These are phyloP conservation scores for Alternaria gansuensis DNA, from an alignment of 2,329 filamentous ascomycete species.

Conservation along the genomic window DNA sequence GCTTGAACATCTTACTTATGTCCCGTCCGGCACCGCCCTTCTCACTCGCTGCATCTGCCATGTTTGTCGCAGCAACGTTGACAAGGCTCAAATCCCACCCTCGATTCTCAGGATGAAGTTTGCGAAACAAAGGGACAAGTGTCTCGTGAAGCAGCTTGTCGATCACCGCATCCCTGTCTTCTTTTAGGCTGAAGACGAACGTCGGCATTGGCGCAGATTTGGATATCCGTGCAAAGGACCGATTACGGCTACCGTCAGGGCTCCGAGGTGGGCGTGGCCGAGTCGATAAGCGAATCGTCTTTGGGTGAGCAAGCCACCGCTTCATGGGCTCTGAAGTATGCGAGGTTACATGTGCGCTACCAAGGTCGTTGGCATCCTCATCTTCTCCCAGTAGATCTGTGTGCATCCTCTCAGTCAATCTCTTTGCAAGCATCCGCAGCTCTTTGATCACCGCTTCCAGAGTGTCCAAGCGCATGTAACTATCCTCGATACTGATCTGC, in stretches of 20 bases:
- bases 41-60: conserved; percentile 64
- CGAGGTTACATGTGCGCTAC: neutral
- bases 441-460: conserved; percentile 72
- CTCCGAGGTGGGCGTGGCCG: conserved; percentile 67
- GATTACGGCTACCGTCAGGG: conserved; percentile 63
- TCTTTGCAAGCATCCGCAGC: conserved; percentile 71
- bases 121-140: conserved; percentile 76
- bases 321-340: conserved; percentile 22
- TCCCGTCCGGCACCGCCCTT: conserved; percentile 68
- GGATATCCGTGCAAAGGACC: conserved; percentile 75
- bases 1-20: conserved; percentile 83
- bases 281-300: conserved; percentile 81
- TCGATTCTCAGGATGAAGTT: conserved; percentile 72
- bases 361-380: conserved; percentile 37
- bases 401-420: conserved; percentile 80
- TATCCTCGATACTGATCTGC: conserved; percentile 95
- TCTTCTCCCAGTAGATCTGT: conserved; percentile 73
- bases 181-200: conserved; percentile 73
- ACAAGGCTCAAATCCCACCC: conserved; percentile 84
- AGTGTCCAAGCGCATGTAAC: conserved; percentile 76
- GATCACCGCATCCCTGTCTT: conserved; percentile 67
- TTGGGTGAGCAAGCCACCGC: conserved; percentile 81
- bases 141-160: conserved; percentile 74
- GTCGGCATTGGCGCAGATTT: conserved; percentile 76
- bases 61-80: conserved; percentile 88